Evolutionary conservation across 768 basidiomycete genomes (phyloP).

Genomic region (Amanita pallidorosea): DNA sequence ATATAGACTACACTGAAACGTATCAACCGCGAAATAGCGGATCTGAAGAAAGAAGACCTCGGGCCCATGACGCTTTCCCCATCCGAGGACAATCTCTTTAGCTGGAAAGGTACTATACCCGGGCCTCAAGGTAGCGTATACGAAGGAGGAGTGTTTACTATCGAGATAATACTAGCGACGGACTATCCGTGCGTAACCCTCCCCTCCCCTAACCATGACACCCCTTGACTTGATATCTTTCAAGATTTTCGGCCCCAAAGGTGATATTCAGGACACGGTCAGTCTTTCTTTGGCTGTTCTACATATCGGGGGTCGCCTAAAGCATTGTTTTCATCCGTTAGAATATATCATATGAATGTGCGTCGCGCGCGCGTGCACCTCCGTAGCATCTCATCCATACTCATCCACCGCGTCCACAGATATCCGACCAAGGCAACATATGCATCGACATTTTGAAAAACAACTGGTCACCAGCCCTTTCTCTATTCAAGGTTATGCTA

Average conservation of each 20-base stretch:
- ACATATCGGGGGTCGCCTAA: neutral
- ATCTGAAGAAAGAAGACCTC: conserved; percentile 75
- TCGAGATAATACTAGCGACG: conserved; percentile 50
- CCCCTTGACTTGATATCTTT: conserved; percentile 1
- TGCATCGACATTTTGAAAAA: conserved; percentile 90
- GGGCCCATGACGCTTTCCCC: conserved; percentile 64
- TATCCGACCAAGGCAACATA: conserved; percentile 66
- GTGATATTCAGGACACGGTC: conserved; percentile 69
- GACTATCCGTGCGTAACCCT: conserved; percentile 72
- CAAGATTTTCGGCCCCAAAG: conserved; percentile 70
- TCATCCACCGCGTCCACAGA: conserved; percentile 20
- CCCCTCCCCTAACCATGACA: conserved; percentile 4
- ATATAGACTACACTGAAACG: conserved; percentile 60
- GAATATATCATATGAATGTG: conserved; percentile 85
- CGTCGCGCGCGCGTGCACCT: conserved; percentile 9
- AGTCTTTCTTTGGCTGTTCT: conserved; percentile 9
- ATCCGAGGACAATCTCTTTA: conserved; percentile 49
- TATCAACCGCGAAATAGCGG: conserved; percentile 73
- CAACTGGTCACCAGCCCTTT: conserved; percentile 91
- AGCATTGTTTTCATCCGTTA: conserved; percentile 14
- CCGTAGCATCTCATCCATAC: neutral
- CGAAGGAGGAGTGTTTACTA: conserved; percentile 65
- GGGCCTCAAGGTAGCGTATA: conserved; percentile 79
- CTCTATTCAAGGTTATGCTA: conserved; percentile 89
- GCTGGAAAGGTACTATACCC: conserved; percentile 71